Conservation (phyloP, 2,329 filamentous ascomycete genomes). For the Didymella keratinophila region DNA sequence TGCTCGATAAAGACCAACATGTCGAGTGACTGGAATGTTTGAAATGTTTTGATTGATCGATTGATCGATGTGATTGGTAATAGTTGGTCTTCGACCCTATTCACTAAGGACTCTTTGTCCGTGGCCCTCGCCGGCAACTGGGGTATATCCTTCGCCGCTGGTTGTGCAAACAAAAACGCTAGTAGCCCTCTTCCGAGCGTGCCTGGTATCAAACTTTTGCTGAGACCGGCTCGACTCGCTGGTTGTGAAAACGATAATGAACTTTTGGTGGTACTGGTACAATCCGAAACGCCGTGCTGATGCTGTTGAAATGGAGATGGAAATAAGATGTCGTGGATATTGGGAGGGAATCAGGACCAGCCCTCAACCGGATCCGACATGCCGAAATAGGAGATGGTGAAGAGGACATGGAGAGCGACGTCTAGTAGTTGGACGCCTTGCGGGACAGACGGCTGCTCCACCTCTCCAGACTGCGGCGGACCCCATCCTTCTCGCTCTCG, state of each 20-base stretch:
- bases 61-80: background rate
- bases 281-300: conserved; percentile 34
- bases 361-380: conserved; percentile 36
- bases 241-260: conserved; percentile 37
- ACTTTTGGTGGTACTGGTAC: conserved; percentile 29
- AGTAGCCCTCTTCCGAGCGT: conserved; percentile 39
- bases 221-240: conserved; percentile 35
- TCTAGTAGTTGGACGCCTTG: conserved; percentile 45
- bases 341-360: conserved; percentile 52
- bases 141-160: conserved; percentile 49
- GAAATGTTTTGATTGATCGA: conserved; percentile 16
- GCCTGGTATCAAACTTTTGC: conserved; percentile 23
- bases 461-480: conserved; percentile 46
- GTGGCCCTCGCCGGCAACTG: conserved; percentile 42
- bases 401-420: conserved; percentile 13
- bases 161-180: conserved; percentile 38
- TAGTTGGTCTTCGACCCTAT: conserved; percentile 19
- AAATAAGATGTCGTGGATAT: background rate
- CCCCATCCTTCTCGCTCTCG: conserved; percentile 40
- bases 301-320: conserved; percentile 24
- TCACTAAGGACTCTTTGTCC: conserved; percentile 25
- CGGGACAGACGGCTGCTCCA: conserved; percentile 47
- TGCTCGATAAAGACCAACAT: background rate
- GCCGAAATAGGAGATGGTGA: conserved; percentile 16
- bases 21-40: conserved; percentile 1